These are phyloP conservation scores for Penicillium paxilli DNA, from an alignment of 495 filamentous ascomycete species.

Conservation along the genomic window DNA sequence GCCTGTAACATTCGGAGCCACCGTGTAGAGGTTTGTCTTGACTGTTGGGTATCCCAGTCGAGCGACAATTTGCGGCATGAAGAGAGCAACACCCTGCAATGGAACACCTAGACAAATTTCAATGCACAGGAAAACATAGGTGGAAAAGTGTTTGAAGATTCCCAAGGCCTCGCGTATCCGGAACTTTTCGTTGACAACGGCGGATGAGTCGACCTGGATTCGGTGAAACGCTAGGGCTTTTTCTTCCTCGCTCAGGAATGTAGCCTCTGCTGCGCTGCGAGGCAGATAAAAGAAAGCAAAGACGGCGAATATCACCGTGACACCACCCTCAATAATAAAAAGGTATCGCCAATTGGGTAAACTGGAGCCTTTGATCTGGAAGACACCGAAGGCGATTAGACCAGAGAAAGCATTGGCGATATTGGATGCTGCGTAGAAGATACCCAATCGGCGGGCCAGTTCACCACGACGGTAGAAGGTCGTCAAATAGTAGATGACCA, in stretches of 20 bases:
- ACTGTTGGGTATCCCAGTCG: conserved; percentile 60
- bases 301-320: conserved; percentile 61
- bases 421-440: conserved; percentile 74
- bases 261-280: conserved; percentile 55
- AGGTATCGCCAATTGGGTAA: conserved; percentile 66
- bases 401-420: conserved; percentile 72
- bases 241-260: conserved; percentile 62
- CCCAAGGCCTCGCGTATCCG: conserved; percentile 59
- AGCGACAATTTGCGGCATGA: conserved; percentile 68
- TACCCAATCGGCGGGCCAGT: conserved; percentile 68
- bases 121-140: conserved; percentile 62
- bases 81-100: conserved; percentile 64
- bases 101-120: conserved; percentile 74
- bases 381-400: conserved; percentile 69
- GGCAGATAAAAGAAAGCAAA: conserved; percentile 71
- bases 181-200: conserved; percentile 68
- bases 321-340: conserved; percentile 70
- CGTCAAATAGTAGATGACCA: conserved; percentile 59
- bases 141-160: conserved; percentile 59
- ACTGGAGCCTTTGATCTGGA: conserved; percentile 60
- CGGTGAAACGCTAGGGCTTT: conserved; percentile 66
- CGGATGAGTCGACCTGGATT: conserved; percentile 68
- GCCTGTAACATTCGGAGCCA: conserved; percentile 66
- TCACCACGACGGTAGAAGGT: conserved; percentile 73
- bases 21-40: conserved; percentile 74